Conservation (phyloP, 352 stramenopile species). For the Aphanomyces astaci region DNA sequence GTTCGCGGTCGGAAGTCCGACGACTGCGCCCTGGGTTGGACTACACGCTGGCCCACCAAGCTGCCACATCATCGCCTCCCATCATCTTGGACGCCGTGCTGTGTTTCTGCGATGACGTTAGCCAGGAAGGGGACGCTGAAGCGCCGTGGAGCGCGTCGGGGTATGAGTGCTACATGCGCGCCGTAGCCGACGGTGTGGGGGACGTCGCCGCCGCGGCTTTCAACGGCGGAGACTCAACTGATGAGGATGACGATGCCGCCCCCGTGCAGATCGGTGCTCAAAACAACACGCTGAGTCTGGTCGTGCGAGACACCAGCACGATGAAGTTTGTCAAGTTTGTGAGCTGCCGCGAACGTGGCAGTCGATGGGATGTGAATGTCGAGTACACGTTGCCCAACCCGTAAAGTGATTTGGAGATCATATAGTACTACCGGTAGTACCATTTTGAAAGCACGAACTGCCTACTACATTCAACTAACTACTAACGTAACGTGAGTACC, state of each 20-base stretch:
- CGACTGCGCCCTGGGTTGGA: constrained; percentile 86
- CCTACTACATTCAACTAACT: too few species aligned
- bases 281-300: constrained; percentile 86
- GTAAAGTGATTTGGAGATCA: too few species aligned
- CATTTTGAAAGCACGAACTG: too few species aligned
- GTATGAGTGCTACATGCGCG: constrained; percentile 88
- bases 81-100: constrained; percentile 33
- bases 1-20: constrained; percentile 43
- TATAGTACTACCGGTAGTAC: too few species aligned
- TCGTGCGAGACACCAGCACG: constrained; percentile 78
- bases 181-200: constrained; percentile 74
- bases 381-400: constrained; percentile 40
- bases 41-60: constrained; percentile 86
- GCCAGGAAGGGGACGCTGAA: constrained; percentile 29
- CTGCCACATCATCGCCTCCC: constrained; percentile 31
- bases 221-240: constrained; percentile 82
- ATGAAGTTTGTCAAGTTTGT: constrained; percentile 94
- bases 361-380: constrained; percentile 80
- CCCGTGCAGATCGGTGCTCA: constrained; percentile 80
- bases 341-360: constrained; percentile 61
- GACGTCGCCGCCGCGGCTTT: constrained; percentile 80
- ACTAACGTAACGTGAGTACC: too few species aligned
- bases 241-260: constrained; percentile 56
- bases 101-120: constrained; percentile 34
- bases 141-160: constrained; percentile 37